phyloP scores from a whole-genome alignment of 768 basidiomycete genomes.

The Baorangia bicolor region DNA sequence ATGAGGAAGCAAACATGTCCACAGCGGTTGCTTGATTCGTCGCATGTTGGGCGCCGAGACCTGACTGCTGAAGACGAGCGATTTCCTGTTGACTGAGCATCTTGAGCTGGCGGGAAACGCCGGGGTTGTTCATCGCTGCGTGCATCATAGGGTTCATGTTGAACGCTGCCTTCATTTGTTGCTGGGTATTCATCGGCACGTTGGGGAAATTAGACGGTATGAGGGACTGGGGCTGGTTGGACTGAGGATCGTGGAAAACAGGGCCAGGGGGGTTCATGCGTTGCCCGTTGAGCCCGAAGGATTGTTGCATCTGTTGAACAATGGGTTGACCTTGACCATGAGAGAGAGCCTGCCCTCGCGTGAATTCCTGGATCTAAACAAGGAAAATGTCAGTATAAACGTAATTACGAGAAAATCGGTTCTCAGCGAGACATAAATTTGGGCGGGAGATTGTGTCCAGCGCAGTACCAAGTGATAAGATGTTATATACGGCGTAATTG shows the following conservation, averaged over 20 bases:
- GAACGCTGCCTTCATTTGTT: conserved; percentile 31
- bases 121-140: conserved; percentile 29
- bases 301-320: conserved; percentile 44
- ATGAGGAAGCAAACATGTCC: conserved; percentile 51
- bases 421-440: conserved; percentile 5
- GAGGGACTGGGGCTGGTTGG: conserved; percentile 28
- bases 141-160: conserved; percentile 40
- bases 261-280: conserved; percentile 38
- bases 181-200: conserved; percentile 37
- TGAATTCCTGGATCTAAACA: conserved; percentile 45
- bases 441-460: conserved; percentile 1
- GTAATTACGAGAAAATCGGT: conserved; percentile 13
- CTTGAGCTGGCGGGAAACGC: conserved; percentile 39
- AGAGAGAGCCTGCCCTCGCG: conserved; percentile 41
- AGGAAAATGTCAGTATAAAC: conserved; percentile 24
- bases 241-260: conserved; percentile 39
- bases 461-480: conserved; percentile 13
- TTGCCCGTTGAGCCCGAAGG: conserved; percentile 37
- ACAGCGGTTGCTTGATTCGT: conserved; percentile 39
- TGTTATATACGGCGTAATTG: conserved; percentile 6
- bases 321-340: conserved; percentile 40
- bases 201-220: conserved; percentile 40
- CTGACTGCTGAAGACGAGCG: conserved; percentile 33
- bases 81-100: conserved; percentile 45
- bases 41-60: conserved; percentile 33